Evolutionary conservation across 1,284 basidiomycete genomes (phyloP), one percentile per base, ranked within the genome.

Genomic region (Ganoderma resinaceum): DNA sequence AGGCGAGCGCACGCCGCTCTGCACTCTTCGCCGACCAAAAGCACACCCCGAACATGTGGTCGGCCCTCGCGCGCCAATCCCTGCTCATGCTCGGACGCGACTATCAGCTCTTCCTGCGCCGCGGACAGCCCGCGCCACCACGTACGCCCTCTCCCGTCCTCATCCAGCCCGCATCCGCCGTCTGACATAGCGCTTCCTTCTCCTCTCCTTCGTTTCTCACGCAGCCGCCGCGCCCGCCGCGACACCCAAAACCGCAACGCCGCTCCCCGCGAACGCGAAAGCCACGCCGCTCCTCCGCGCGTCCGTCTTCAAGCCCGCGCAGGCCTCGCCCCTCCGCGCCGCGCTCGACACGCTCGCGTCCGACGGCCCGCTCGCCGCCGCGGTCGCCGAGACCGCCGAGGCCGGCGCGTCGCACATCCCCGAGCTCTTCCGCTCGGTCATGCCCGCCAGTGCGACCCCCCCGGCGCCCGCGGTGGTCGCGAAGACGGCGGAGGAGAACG

Each of bases 1-100:
- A 79, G 5, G 84, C 83, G 0, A 76, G 79, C 16, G 74, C 83
- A 0, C 70, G 83, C 42, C 84, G 92, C 8, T 82, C 84, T 1
- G 84, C 86, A 0, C 78, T 95, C 1, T 94, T 94, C 74, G 84
- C 83, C 1, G 92, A 94, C 74, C 89, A 92, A 75, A 91, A 90
- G 73, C 85, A 87, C 58, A 85, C 82, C 31, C 90, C 90, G 0
- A 88, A 81, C 64, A 77, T 91, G 4, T 95, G 93, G 92, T 82
- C 81, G 37, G 83, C 83, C 3, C 80, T 93, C 31, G 82, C 84
- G 16, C 83, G 91, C 3, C 87, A 89, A 64, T 84, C 87, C 29
- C 82, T 95, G 2, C 71, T 90, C 7, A 78, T 85, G 11, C 81
- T 95, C 1, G 92, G 90, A 6, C 78, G 81, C 0, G 91, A 94